Evolutionary conservation across 176 grass and related monocot species (phyloP).

Genomic region (Paspalum notatum): DNA sequence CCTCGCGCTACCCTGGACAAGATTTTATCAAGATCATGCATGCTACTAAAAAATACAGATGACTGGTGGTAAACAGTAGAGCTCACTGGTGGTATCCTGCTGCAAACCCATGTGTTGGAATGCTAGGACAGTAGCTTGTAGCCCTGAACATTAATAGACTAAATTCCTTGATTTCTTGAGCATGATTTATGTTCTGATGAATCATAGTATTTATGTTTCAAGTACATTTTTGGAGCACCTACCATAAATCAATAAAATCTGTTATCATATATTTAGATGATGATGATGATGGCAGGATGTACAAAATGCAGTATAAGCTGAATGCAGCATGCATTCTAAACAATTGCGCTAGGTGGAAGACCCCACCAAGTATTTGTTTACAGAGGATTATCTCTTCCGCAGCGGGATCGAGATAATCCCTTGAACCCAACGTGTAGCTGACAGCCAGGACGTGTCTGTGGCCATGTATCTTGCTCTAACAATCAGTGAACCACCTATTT

Average conservation of each 20-base stretch:
- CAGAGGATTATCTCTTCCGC: no score
- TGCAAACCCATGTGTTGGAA: slow-evolving; percentile 4
- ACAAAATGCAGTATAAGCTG: not conserved
- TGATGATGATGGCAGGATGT: slow-evolving; percentile 2
- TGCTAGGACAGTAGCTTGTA: not conserved
- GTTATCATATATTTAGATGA: slow-evolving; percentile 6
- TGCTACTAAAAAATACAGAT: not conserved
- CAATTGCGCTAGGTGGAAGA: no score
- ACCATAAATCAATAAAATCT: not conserved
- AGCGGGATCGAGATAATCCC: no score
- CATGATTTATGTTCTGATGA: slow-evolving; percentile 11
- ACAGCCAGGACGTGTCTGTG: no score
- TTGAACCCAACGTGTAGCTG: no score
- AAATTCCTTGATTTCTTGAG: not conserved
- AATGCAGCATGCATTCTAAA: slow-evolving; percentile 1
- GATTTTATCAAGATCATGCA: slow-evolving; percentile 9
- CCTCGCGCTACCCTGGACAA: not conserved
- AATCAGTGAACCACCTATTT: no score
- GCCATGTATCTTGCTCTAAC: no score
- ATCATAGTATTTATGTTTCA: not conserved
- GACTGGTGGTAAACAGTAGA: not conserved
- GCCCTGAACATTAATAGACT: not conserved
- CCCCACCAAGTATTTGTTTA: no score
- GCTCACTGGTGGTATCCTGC: not conserved
- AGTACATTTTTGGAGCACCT: not conserved